A percentile compares a stretch with the other conserved stretches of the same genome.
phyloP scores from a whole-genome alignment of 2,329 filamentous ascomycete genomes.

The Sordariomycetes sp. region DNA sequence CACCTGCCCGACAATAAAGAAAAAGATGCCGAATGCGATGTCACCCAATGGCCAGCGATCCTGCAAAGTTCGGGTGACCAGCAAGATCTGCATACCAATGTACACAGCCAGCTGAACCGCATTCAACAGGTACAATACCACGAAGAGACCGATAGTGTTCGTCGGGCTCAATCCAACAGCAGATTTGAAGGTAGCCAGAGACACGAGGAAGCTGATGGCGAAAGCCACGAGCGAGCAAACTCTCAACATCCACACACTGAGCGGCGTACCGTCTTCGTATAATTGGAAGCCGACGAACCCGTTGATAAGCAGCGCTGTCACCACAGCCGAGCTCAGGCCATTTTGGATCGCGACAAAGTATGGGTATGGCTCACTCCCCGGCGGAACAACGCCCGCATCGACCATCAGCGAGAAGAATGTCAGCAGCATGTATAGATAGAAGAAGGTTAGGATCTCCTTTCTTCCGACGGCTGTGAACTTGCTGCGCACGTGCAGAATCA shows the following conservation, averaged over 20 bases:
- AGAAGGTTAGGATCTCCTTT: conserved; percentile 75
- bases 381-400: conserved; percentile 86
- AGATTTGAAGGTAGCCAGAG: conserved; percentile 83
- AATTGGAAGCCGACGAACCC: conserved; percentile 97
- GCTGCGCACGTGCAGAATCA: conserved; percentile 93
- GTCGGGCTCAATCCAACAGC: conserved; percentile 80
- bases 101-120: conserved; percentile 82
- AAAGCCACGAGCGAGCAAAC: conserved; percentile 74
- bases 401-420: conserved; percentile 83
- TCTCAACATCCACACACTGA: conserved; percentile 89
- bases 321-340: conserved; percentile 74
- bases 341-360: conserved; percentile 89
- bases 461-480: conserved; percentile 95
- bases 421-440: conserved; percentile 91
- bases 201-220: conserved; percentile 75
- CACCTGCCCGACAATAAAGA: conserved; percentile 88
- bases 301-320: conserved; percentile 88
- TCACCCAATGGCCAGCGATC: conserved; percentile 94
- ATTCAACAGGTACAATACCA: conserved; percentile 86
- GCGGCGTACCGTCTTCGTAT: conserved; percentile 90
- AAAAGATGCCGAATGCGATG: conserved; percentile 81
- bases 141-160: conserved; percentile 82
- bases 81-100: conserved; percentile 74
- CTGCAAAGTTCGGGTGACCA: conserved; percentile 83
- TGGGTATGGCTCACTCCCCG: conserved; percentile 69